These are phyloP conservation scores for Neonectria coccinea DNA, from an alignment of 2,329 filamentous ascomycete genomes.

Conservation along the genomic window DNA sequence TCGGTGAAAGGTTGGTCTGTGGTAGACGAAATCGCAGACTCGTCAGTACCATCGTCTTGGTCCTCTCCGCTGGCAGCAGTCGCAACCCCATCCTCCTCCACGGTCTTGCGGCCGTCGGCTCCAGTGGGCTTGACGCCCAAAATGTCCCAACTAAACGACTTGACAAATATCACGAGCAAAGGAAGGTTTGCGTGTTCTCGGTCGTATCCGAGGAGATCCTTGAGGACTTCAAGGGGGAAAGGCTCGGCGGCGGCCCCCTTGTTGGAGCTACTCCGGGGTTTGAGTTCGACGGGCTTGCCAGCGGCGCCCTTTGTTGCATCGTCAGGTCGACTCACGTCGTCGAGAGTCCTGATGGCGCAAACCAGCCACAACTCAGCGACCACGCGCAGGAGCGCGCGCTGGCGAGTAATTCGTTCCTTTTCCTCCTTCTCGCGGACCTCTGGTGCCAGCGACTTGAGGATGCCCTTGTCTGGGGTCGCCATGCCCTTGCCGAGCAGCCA, in stretches of 20 bases:
- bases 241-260: slow-evolving; percentile 81
- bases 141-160: slow-evolving; percentile 95
- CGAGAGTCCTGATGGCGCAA: slow-evolving; percentile 84
- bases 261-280: slow-evolving; percentile 63
- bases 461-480: slow-evolving; percentile 87
- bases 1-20: slow-evolving; percentile 81
- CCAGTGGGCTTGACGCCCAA: slow-evolving; percentile 80
- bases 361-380: slow-evolving; percentile 98
- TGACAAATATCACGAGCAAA: slow-evolving; percentile 93
- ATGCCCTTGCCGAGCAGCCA: slow-evolving; percentile 94
- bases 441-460: slow-evolving; percentile 79
- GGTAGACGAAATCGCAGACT: slow-evolving; percentile 45
- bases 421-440: slow-evolving; percentile 95
- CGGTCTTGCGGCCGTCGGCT: slow-evolving; percentile 83
- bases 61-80: slow-evolving; percentile 54
- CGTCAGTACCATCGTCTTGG: slow-evolving; percentile 54
- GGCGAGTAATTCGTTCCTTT: slow-evolving; percentile 88
- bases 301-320: slow-evolving; percentile 71
- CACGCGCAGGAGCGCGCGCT: slow-evolving; percentile 86
- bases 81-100: slow-evolving; percentile 82
- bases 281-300: slow-evolving; percentile 72
- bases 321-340: slow-evolving; percentile 72
- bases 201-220: slow-evolving; percentile 94
- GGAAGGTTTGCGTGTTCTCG: slow-evolving; percentile 92
- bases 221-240: slow-evolving; percentile 96